Evolutionary conservation across 352 stramenopile species (phyloP).

Genomic region (Blastocystis sp.): DNA sequence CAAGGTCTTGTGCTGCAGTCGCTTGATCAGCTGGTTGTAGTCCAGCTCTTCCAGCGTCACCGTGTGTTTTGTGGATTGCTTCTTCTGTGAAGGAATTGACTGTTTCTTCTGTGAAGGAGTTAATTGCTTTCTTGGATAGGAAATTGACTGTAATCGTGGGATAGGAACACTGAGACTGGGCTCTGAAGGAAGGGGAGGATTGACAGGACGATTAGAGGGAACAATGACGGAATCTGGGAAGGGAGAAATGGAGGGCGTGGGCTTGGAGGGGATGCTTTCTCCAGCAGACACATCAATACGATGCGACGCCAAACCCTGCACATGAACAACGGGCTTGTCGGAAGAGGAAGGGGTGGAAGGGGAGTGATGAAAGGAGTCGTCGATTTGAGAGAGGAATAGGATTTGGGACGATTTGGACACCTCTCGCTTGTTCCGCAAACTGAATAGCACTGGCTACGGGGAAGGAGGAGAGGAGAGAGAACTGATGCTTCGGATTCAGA

Average conservation of each 20-base stretch:
- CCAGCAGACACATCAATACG: neutral
- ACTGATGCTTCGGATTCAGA: slow-evolving; percentile 60
- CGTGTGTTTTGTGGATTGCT: neutral
- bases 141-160: too few relatives aligned
- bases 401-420: slow-evolving; percentile 56
- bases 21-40: neutral
- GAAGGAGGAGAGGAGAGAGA: neutral
- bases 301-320: slow-evolving; percentile 3
- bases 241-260: neutral
- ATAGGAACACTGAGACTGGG: too few relatives aligned
- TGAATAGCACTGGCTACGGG: slow-evolving; percentile 48
- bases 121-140: too few relatives aligned
- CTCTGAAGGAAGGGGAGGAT: too few relatives aligned
- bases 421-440: slow-evolving; percentile 25
- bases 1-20: neutral
- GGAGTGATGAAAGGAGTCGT: neutral
- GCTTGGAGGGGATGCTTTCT: neutral
- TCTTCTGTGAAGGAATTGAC: neutral
- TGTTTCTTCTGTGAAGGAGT: too few relatives aligned
- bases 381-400: slow-evolving; percentile 48
- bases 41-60: neutral
- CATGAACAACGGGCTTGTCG: neutral
- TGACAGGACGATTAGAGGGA: neutral
- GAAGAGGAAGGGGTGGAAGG: neutral
- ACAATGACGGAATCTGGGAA: neutral